A percentile compares a stretch with the other conserved stretches of the same genome.
Evolutionary conservation across 2,329 filamentous ascomycete genomes (phyloP).

Genomic region (Xylaria sp.): DNA sequence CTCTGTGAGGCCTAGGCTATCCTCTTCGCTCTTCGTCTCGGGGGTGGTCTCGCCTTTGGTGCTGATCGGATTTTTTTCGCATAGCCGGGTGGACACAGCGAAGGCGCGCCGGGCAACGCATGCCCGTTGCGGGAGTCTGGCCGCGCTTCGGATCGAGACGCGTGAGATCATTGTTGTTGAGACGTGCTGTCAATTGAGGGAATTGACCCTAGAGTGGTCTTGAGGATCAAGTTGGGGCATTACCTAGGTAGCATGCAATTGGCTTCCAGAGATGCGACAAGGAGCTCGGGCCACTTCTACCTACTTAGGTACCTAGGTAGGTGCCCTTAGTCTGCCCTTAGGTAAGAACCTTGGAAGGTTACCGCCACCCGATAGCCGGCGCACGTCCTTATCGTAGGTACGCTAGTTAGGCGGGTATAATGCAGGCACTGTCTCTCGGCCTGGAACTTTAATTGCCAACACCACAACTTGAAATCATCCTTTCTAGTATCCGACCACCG

Average conservation of each 20-base stretch:
- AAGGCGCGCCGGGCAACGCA: slow-evolving; percentile 55
- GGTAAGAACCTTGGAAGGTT: too few relatives aligned
- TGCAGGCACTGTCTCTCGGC: neutral
- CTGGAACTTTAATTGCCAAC: neutral
- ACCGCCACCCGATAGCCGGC: too few relatives aligned
- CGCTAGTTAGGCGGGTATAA: too few relatives aligned
- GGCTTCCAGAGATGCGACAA: slow-evolving; percentile 18
- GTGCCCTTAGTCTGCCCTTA: neutral
- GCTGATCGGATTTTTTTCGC: slow-evolving; percentile 50
- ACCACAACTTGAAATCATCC: neutral
- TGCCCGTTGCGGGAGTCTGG: slow-evolving; percentile 51
- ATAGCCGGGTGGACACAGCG: slow-evolving; percentile 52
- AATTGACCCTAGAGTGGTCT: slow-evolving; percentile 25
- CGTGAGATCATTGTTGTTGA: slow-evolving; percentile 55
- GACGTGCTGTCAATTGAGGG: slow-evolving; percentile 45
- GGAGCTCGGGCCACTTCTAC: slow-evolving; percentile 32
- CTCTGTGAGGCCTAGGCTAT: slow-evolving; percentile 43
- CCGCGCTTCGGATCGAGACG: slow-evolving; percentile 47
- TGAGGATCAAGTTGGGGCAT: slow-evolving; percentile 21
- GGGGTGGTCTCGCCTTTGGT: slow-evolving; percentile 50
- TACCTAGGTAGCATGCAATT: slow-evolving; percentile 31
- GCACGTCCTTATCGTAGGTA: too few relatives aligned
- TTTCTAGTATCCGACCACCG: neutral
- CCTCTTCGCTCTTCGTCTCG: slow-evolving; percentile 50
- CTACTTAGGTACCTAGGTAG: neutral